Evolutionary conservation across 352 stramenopile species (phyloP).

Genomic region (Globisporangium paddicum): DNA sequence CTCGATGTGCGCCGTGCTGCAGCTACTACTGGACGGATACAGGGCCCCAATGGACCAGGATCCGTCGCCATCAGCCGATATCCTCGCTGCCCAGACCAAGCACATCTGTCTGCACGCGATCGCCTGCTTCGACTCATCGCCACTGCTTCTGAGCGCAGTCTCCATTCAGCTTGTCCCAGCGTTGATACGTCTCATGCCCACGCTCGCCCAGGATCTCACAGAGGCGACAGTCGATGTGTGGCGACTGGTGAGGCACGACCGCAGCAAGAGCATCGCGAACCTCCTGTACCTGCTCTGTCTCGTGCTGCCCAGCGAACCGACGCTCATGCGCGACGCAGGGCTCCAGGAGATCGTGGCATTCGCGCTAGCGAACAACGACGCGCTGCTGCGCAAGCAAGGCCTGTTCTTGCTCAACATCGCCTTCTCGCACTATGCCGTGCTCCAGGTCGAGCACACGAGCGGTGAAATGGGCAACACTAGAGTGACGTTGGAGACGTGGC

Average conservation of each 20-base stretch:
- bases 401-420: slow-evolving; percentile 63
- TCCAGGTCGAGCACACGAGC: slow-evolving; percentile 5
- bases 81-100: slow-evolving; percentile 15
- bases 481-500: slow-evolving; percentile 32
- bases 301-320: slow-evolving; percentile 42
- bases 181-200: slow-evolving; percentile 19
- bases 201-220: slow-evolving; percentile 14
- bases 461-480: not conserved
- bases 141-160: slow-evolving; percentile 43
- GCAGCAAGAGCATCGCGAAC: slow-evolving; percentile 27
- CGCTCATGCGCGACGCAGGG: slow-evolving; percentile 25
- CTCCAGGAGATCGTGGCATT: slow-evolving; percentile 52
- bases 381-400: slow-evolving; percentile 62
- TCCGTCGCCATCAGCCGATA: not conserved
- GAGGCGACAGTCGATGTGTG: slow-evolving; percentile 21
- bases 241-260: slow-evolving; percentile 1
- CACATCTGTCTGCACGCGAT: slow-evolving; percentile 38
- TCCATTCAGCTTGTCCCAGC: slow-evolving; percentile 41
- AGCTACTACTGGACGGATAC: slow-evolving; percentile 25
- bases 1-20: slow-evolving; percentile 43
- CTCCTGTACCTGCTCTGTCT: slow-evolving; percentile 62
- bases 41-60: not conserved
- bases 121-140: slow-evolving; percentile 26
- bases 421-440: slow-evolving; percentile 40
- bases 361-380: slow-evolving; percentile 43